Conservation (phyloP, 2,329 filamentous ascomycete genomes). For the Rutstroemia sp. region DNA sequence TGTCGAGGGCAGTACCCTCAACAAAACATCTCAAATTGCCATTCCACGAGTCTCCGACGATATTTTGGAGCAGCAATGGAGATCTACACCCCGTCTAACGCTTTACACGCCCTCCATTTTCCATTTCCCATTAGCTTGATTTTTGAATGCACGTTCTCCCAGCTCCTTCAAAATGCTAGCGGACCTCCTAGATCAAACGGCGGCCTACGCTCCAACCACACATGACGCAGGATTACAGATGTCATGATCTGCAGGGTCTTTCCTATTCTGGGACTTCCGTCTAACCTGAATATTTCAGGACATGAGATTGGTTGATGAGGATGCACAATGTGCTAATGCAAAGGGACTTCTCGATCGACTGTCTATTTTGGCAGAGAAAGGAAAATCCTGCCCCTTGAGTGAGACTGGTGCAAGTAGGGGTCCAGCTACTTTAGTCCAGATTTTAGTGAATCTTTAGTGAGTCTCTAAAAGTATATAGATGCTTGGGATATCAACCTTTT, state of each 20-base stretch:
- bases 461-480: not conserved
- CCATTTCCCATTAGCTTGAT: too few species aligned
- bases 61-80: too few species aligned
- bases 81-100: too few species aligned
- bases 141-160: too few species aligned
- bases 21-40: too few species aligned
- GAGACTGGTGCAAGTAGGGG: not conserved
- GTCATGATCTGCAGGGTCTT: not conserved
- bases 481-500: not conserved
- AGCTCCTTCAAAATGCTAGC: too few species aligned
- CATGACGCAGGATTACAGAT: not conserved
- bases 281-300: not conserved
- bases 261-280: not conserved
- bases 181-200: not conserved
- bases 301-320: not conserved
- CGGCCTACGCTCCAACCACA: not conserved
- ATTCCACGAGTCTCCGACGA: too few species aligned
- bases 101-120: too few species aligned
- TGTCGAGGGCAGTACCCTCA: too few species aligned
- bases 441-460: not conserved
- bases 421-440: not conserved
- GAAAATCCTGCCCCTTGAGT: not conserved
- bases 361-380: not conserved
- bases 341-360: not conserved
- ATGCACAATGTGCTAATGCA: not conserved